Base-by-base conservation (phyloP, 2,329 filamentous ascomycete genomes). In the Dryadomyces quercus-mongolicae region DNA sequence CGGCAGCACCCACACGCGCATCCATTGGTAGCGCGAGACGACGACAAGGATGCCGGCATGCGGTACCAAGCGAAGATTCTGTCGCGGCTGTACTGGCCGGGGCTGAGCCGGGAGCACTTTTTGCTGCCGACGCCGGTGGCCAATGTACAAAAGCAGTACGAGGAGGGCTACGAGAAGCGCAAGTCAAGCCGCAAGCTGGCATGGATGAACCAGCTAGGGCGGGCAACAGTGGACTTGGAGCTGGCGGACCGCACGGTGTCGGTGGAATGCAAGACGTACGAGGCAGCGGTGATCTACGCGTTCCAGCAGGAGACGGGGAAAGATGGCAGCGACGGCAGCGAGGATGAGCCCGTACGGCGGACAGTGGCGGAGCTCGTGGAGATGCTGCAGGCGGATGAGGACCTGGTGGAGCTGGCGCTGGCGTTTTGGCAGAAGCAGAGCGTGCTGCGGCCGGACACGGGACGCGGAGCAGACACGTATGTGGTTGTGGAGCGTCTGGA, bases 41-140 rank as follows among this genome's bases (percentile, higher is more conserved):
- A 43, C 38, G 68, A 66, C 54, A 65, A 69, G 42, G 67, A 44
- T 25, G 68, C 66, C 55, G 66, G 68, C 40, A 66, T 60, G 10
- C 58, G 62, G 15, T 81, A 88, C 53, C 85, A 91, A 62, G 82
- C 89, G 34, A 91, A 93, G 65, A 92, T 97, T 52, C 74, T 97
- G 5, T 96, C 91, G 0, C 82, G 90, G 21, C 82, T 95, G 58
- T 98, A 94, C 73, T 98, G 93, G 93, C 93, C 93, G 0, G 78
- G 83, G 10, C 74, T 95, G 21, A 80, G 86, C 51, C 78, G 83
- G 57, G 85, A 88, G 55, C 73, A 74, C 2, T 90, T 90, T 64
- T 66, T 71, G 21, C 72, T 90, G 3, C 88, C 88, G 1, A 56
- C 67, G 0, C 71, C 74, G 2, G 77, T 89, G 47, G 65, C 67